Evolutionary conservation across 805 yeast genomes (phyloP).

Genomic region (Cyberlindnera americana): DNA sequence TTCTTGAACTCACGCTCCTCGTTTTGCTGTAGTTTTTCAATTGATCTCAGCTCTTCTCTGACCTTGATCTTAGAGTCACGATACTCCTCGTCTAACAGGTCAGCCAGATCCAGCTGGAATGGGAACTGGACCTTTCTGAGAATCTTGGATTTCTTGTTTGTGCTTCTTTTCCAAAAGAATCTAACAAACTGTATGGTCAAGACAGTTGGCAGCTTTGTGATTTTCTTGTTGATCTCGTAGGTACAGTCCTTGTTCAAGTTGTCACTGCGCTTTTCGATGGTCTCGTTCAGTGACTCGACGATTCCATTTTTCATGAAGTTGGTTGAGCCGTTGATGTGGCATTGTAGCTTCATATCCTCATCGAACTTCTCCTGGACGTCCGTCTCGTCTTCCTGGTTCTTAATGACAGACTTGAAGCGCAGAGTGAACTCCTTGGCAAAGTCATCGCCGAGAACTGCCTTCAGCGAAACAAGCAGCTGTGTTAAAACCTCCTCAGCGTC

Average conservation of each 20-base stretch:
- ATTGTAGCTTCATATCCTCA: conserved; percentile 68
- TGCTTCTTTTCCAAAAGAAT: conserved; percentile 93
- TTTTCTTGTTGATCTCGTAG: conserved; percentile 54
- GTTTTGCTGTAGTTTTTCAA: conserved; percentile 72
- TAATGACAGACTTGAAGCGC: conserved; percentile 57
- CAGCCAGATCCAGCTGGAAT: conserved; percentile 83
- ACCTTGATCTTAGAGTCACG: conserved; percentile 60
- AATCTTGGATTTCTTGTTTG: conserved; percentile 87
- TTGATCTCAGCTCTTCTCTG: conserved; percentile 72
- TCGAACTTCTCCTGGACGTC: conserved; percentile 51
- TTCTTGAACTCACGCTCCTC: conserved; percentile 69
- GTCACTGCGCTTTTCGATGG: conserved; percentile 74
- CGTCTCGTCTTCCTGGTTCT: conserved; percentile 52
- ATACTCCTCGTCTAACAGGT: conserved; percentile 77
- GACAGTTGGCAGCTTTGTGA: conserved; percentile 80
- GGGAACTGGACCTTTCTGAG: conserved; percentile 94
- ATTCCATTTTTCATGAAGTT: conserved; percentile 89
- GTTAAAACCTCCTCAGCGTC: conserved; percentile 98
- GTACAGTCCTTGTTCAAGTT: conserved; percentile 65
- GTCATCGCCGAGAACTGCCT: conserved; percentile 43
- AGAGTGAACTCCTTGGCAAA: conserved; percentile 60
- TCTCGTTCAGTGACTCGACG: conserved; percentile 67
- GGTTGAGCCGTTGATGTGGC: conserved; percentile 83
- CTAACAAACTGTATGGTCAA: conserved; percentile 90
- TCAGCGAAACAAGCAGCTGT: conserved; percentile 58